These are phyloP conservation scores for Pyricularia sp. DNA, from an alignment of 2,329 filamentous ascomycete genomes.

Conservation along the genomic window DNA sequence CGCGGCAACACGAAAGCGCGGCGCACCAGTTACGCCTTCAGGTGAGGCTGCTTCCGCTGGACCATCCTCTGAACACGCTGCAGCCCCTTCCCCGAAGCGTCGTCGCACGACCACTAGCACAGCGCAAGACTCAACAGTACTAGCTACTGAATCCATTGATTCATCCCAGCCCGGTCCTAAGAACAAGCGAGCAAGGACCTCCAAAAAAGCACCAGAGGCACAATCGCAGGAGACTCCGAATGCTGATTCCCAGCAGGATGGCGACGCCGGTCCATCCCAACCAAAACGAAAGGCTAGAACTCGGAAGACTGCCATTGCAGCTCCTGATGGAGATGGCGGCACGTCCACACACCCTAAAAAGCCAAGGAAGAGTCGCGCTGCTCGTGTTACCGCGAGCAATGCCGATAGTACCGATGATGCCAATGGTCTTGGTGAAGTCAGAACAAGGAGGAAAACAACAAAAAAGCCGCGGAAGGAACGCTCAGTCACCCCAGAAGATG, in stretches of 20 bases:
- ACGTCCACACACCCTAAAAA: background rate
- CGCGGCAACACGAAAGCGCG: background rate
- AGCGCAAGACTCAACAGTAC: background rate
- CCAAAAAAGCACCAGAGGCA: background rate
- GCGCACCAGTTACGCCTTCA: background rate
- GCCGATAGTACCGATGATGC: constrained; percentile 10
- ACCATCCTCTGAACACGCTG: background rate
- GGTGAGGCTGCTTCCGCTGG: background rate
- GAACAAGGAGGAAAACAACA: constrained; percentile 10
- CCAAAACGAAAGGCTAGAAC: background rate
- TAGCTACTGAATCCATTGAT: background rate
- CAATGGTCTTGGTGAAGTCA: constrained; percentile 5
- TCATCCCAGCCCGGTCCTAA: background rate
- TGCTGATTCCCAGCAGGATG: background rate
- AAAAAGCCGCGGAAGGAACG: constrained; percentile 27
- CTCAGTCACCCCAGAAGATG: constrained; percentile 51
- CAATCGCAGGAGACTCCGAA: background rate
- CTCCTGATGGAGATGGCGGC: background rate
- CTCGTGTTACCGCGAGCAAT: constrained; percentile 9
- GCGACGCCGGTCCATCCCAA: background rate
- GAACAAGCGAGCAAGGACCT: background rate
- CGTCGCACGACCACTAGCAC: background rate
- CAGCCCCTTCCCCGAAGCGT: background rate
- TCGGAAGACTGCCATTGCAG: background rate
- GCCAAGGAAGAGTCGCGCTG: background rate